A percentile compares a stretch with the other conserved stretches of the same genome.
These are phyloP conservation scores for Tuber brumale DNA, from an alignment of 495 filamentous ascomycete genomes.

Conservation along the genomic window DNA sequence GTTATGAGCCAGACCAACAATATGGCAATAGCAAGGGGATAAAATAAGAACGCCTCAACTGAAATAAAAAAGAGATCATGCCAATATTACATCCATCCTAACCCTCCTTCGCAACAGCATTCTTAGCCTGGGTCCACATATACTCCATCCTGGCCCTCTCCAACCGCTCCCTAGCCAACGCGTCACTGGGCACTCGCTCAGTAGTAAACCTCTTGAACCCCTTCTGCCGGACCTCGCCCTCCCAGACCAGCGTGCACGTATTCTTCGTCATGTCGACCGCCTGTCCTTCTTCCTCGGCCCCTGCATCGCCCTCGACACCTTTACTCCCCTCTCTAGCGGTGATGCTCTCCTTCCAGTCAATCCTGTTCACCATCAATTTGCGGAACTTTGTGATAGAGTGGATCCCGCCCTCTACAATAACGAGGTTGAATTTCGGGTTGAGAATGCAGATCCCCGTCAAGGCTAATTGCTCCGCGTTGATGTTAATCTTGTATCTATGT, in stretches of 20 bases:
- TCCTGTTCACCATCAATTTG: conserved; percentile 84
- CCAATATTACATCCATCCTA: conserved; percentile 5
- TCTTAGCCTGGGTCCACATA: conserved; percentile 93
- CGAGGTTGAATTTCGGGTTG: conserved; percentile 75
- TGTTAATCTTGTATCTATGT: conserved; percentile 85
- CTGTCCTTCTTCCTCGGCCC: conserved; percentile 54
- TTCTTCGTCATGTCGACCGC: conserved; percentile 64
- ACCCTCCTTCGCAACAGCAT: conserved; percentile 39
- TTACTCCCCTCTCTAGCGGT: conserved; percentile 57
- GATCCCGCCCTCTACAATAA: conserved; percentile 85
- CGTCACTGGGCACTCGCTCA: conserved; percentile 81
- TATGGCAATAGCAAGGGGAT: background rate
- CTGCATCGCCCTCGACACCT: conserved; percentile 56
- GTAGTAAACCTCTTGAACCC: conserved; percentile 80
- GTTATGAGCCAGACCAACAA: background rate
- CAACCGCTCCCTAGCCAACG: conserved; percentile 73
- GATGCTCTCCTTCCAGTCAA: conserved; percentile 88
- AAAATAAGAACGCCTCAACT: background rate
- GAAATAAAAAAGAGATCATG: background rate
- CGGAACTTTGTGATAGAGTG: conserved; percentile 74
- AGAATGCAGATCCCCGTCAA: conserved; percentile 84
- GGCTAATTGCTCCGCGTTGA: conserved; percentile 80
- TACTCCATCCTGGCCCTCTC: conserved; percentile 81
- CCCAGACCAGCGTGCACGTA: conserved; percentile 73
- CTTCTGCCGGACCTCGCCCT: conserved; percentile 71